Evolutionary conservation across 78 protist genomes (phyloP), one percentile per base, ranked within the genome.

Genomic region (Chrysochromulina tobinii): DNA sequence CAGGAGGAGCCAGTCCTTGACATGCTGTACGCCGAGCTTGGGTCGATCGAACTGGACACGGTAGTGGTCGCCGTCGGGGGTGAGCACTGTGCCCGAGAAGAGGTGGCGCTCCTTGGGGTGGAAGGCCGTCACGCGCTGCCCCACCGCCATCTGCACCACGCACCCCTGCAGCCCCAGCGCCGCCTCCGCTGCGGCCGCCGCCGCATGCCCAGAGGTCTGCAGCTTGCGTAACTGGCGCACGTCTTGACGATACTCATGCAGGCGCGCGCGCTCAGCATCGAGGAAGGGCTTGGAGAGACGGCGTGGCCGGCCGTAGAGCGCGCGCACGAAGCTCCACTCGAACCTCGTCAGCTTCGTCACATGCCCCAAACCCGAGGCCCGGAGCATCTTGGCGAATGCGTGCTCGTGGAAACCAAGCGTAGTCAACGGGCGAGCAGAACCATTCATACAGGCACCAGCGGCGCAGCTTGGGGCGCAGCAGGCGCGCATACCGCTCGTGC

Each of bases 61-160:
- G 83, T 75, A 75, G 57, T 75, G 51, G 57, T 75, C 83, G 54
- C 83, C 83, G 83, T 75, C 83, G 83, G 83, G 83, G 14, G 83
- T 50, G 58, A 75, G 83, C 27, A 75, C 57, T 5, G 83, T 75
- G 27, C 83, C 83, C 18, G 83, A 9, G 58, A 3, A 18, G 58
- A 75, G 57, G 23, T 75, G 57, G 58, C 83, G 51, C 83, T 17
- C 27, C n/a, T 18, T 6, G 27, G 83, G 83, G 83, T 75, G 83
- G 58, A 75, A 18, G 2, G 83, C 83, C 15, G 83, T 50, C 27
- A 75, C 83, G 54, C 83, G 83, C 83, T 75, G 83, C 14, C 83
- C 83, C 58, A 75, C 83, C 23, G 83, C 83, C 59, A 75, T 6
- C 83, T 75, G 83, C 54, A 57, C 23, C 51, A 17, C 1, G 15